Evolutionary conservation across 2,329 filamentous ascomycete species (phyloP), one percentile per base, ranked within the genome.

Genomic region (Lachnellula occidentalis): DNA sequence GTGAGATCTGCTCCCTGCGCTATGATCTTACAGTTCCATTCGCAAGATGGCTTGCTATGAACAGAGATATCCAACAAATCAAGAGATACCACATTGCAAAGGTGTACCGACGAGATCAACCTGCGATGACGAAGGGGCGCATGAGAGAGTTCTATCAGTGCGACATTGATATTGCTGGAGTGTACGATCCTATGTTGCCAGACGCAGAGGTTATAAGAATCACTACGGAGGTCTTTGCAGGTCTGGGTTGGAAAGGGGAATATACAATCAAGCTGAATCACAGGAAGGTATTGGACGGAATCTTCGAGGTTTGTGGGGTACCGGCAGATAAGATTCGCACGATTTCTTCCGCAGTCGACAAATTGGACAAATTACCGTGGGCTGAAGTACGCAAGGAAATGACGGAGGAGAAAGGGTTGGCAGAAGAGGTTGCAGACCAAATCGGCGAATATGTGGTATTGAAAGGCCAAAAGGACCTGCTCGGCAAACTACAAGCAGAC

Each of bases 101-200:
- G 75, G 92, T 96, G 50, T 92, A 91, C 74, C 79, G 88, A 58
- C 76, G 87, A 70, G 88, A 92, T 70, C 87, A 91, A 71, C 88
- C 88, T 22, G 88, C 90, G 58, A 90, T 96, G 75, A 89, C 87
- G 58, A 94, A 95, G 71, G 92, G 92, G 50, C 84, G 92, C 51
- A 94, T 96, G 87, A 83, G 92, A 67, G 92, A 96, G 73, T 96
- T 96, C 73, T 96, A 95, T 76, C 92, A 96, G 73, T 96, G 92
- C 75, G 92, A 97, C 74, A 95, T 96, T 68, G 92, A 96, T 70
- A 92, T 96, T 73, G 92, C 92, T 12, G 91, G 92, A 58, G 77
- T 76, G 42, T 95, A 90, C 74, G 92, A 96, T 69, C 74, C 89
- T 51, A 96, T 96, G 91, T 80, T 96, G 24, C 90, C 92, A 54